Percentiles rank a stretch among this genome's conserved stretches.
Conservation (phyloP, 805 yeast species). For the Zygoascus flipseniorum region DNA sequence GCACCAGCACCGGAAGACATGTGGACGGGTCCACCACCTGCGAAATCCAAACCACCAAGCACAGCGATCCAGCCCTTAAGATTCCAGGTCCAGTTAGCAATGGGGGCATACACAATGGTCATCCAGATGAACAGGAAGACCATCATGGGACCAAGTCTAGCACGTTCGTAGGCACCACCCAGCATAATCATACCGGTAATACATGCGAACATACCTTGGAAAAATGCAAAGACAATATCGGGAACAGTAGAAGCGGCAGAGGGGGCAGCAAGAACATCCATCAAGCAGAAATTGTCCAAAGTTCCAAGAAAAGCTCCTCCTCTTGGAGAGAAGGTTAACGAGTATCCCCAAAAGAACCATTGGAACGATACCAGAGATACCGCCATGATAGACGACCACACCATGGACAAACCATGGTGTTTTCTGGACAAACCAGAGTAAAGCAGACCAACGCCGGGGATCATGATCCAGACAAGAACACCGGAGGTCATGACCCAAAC, state of each 20-base stretch:
- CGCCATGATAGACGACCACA: constrained; percentile 93
- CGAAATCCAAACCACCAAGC: constrained; percentile 87
- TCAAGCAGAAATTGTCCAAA: constrained; percentile 70
- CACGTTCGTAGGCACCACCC: constrained; percentile 98
- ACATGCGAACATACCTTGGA: constrained; percentile 96
- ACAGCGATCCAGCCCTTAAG: constrained; percentile 76
- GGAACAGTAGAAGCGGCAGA: constrained; percentile 63
- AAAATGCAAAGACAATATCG: constrained; percentile 79
- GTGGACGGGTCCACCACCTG: constrained; percentile 99
- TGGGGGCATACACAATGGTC: constrained; percentile 91
- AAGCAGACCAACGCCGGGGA: constrained; percentile 90
- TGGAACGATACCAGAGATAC: constrained; percentile 77
- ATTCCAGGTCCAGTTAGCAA: constrained; percentile 98
- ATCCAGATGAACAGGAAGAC: constrained; percentile 88
- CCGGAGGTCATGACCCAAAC: constrained; percentile 48
- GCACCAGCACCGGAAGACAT: constrained; percentile 93
- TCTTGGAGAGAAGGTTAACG: constrained; percentile 71
- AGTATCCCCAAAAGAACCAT: constrained; percentile 99
- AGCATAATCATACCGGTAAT: constrained; percentile 89
- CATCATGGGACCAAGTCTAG: constrained; percentile 94
- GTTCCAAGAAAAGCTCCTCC: constrained; percentile 72
- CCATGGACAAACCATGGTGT: constrained; percentile 86
- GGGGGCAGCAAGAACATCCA: constrained; percentile 75
- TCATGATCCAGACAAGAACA: constrained; percentile 87
- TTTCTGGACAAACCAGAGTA: constrained; percentile 92